phyloP scores from a whole-genome alignment of 2,329 filamentous ascomycete species.

The Xylaria sp. region DNA sequence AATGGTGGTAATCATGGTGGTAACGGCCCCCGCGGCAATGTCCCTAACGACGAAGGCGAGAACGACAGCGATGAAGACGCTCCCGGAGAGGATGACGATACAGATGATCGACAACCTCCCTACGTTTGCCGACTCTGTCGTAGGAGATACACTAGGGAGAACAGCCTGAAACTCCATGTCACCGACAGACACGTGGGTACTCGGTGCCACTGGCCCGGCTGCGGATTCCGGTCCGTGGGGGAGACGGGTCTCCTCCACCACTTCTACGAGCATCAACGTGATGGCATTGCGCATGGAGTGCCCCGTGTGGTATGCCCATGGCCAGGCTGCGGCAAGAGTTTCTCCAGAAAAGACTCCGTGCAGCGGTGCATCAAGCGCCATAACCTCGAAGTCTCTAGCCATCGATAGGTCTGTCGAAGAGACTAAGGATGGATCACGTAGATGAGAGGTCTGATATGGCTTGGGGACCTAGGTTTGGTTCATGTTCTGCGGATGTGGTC shows the following conservation, averaged over 20 bases:
- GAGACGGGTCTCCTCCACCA: neutral
- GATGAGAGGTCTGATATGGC: too few relatives aligned
- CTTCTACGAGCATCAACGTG: neutral
- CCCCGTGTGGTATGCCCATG: neutral
- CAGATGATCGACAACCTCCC: neutral
- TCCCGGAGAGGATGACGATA: neutral
- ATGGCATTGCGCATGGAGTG: neutral
- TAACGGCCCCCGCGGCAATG: too few relatives aligned
- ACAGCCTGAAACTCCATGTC: neutral
- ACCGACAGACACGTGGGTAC: neutral
- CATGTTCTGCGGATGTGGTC: too few relatives aligned
- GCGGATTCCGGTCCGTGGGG: neutral
- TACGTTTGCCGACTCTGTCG: neutral
- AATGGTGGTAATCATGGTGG: too few relatives aligned
- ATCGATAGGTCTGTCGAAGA: too few relatives aligned
- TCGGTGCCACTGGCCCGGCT: slow-evolving; percentile 12
- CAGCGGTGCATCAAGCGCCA: slow-evolving; percentile 27
- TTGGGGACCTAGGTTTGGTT: too few relatives aligned
- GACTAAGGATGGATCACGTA: too few relatives aligned
- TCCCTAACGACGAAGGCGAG: too few relatives aligned
- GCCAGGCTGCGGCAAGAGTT: slow-evolving; percentile 11
- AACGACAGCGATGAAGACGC: neutral
- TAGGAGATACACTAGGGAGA: neutral
- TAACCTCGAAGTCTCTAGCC: neutral
- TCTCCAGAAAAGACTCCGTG: neutral